Evolutionary conservation across 2,329 filamentous ascomycete species (phyloP).

Genomic region (Penicillium sp.): DNA sequence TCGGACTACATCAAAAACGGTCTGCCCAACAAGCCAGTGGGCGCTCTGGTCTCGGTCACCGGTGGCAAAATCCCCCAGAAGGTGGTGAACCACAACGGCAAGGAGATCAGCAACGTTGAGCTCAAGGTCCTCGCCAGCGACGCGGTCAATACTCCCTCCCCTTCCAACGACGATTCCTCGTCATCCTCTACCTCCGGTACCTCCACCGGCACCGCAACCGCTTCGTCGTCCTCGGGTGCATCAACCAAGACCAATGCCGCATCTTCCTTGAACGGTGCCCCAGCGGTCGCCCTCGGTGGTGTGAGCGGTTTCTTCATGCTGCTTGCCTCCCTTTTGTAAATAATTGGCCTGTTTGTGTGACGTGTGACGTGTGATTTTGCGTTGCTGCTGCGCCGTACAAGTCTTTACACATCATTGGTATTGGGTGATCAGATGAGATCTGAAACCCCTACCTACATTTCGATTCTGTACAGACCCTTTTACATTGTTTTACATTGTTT

Average conservation of each 20-base stretch:
- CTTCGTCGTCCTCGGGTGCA: constrained; percentile 8
- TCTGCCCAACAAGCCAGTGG: constrained; percentile 57
- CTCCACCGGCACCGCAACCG: not conserved
- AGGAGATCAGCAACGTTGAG: constrained; percentile 56
- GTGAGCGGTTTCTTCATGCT: constrained; percentile 25
- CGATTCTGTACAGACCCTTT: no score
- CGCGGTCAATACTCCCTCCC: constrained; percentile 49
- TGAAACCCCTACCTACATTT: no score
- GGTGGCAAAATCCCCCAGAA: constrained; percentile 51
- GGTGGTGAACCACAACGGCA: constrained; percentile 53
- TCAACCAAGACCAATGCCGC: constrained; percentile 14
- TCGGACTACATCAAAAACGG: constrained; percentile 71
- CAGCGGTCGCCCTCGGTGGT: constrained; percentile 20
- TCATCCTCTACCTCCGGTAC: not conserved
- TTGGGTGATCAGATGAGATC: no score
- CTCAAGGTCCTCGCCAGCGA: constrained; percentile 50
- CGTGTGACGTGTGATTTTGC: no score
- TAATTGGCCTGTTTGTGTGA: not conserved
- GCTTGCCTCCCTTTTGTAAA: constrained; percentile 24
- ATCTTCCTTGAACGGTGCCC: constrained; percentile 19
- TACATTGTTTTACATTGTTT: no score
- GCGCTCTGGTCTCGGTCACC: constrained; percentile 58
- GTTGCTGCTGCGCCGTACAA: no score
- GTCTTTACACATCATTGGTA: not conserved
- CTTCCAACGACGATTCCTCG: constrained; percentile 8